phyloP scores from a whole-genome alignment of 257 asterid genomes.

The Forsythia suspensa region DNA sequence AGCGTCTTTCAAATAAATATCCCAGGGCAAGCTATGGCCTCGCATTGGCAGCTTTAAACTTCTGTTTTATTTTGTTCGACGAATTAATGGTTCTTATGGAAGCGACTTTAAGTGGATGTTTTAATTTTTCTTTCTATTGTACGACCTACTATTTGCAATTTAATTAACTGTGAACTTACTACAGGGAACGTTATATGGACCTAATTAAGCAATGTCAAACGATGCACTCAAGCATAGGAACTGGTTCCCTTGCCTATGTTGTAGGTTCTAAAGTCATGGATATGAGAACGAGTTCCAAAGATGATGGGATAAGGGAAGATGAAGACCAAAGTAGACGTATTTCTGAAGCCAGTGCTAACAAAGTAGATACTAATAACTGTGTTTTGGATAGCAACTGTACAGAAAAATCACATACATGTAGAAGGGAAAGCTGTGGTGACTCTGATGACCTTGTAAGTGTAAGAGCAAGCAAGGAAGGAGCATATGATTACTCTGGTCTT shows the following conservation, averaged over 20 bases:
- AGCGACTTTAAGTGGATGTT: conserved; percentile 4
- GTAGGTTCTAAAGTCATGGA: conserved; percentile 98
- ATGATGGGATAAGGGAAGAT: conserved; percentile 54
- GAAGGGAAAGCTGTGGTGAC: conserved; percentile 57
- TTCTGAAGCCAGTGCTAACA: conserved; percentile 46
- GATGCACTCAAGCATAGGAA: conserved; percentile 98
- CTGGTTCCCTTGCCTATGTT: conserved; percentile 94
- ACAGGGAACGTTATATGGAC: conserved; percentile 84
- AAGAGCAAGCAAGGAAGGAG: conserved; percentile 60
- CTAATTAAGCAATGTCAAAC: conserved; percentile 82
- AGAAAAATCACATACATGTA: conserved; percentile 44
- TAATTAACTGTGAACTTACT: conserved; percentile 24
- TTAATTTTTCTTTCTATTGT: conserved; percentile 1
- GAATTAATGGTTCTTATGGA: background rate
- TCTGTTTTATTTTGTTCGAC: conserved; percentile 1
- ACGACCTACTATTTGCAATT: conserved; percentile 14
- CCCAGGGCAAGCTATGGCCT: background rate
- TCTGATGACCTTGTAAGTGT: conserved; percentile 70
- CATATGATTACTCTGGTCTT: conserved; percentile 64
- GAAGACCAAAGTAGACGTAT: conserved; percentile 44
- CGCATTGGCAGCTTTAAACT: conserved; percentile 10
- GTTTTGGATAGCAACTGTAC: conserved; percentile 43
- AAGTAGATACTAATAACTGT: conserved; percentile 34
- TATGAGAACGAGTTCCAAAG: conserved; percentile 85
- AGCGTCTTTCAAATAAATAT: background rate